Base-by-base conservation (phyloP, 768 basidiomycete genomes). In the Tricholoma hemisulphureum region DNA sequence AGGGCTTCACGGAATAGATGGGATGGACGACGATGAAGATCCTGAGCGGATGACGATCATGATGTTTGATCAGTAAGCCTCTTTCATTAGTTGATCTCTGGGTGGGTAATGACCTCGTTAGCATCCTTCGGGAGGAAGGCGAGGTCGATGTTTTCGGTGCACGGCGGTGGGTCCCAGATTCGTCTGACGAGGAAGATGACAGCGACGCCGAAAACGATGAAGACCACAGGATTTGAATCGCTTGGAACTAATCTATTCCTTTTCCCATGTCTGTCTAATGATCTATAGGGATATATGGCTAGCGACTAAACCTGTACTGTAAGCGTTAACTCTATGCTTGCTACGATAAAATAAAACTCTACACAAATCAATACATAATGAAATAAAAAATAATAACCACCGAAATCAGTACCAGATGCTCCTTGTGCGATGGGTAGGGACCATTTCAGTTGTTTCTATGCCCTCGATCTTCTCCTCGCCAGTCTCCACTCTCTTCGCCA, bases 331-430 rank as follows among this genome's bases (percentile, higher is more conserved):
- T 48, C 46, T 26, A 48, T n/a, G 7, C 20, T 11, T 23, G 20
- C 41, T 23, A 8, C 32, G 14, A 34, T 34, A n/a, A 13, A 34
- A 48, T 8, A 51, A 28, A 32, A 31, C 13, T 29, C 32, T 53
- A 43, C 23, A 28, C 49, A 11, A 56, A 16, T 10, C 14, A 43
- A n/a, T 54, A 11, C 14, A 54, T 48, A 31, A 48, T 28, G 7
- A 11, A 29, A 26, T 20, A 20, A 39, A 41, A 37, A n/a, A n/a
- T n/a, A n/a, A n/a, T n/a, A n/a, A n/a, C n/a, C n/a, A n/a, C 37
- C 26, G 32, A 31, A 10, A 20, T 77, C 75, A 94, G 73, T 94
- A 94, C 92, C 92, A 94, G 26, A 89, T 88, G 62, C 90, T 89
- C 70, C 92, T 80, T 21, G 88, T 93, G 52, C 87, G 82, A 67